These are phyloP conservation scores for Blastobotrys terrestris DNA, from an alignment of 805 yeast genomes.

Conservation along the genomic window DNA sequence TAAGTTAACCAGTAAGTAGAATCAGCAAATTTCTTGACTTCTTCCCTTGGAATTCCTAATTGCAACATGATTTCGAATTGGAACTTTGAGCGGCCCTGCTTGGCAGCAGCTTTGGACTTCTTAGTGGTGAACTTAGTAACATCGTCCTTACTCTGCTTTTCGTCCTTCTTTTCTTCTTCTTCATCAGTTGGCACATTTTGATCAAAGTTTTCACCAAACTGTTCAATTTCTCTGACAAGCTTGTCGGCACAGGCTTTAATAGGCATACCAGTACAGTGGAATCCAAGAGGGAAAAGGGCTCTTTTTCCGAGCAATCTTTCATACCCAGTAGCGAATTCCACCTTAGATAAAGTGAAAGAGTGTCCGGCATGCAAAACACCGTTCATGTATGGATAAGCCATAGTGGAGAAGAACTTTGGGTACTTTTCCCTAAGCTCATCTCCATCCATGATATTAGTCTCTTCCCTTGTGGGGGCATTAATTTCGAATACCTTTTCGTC, in stretches of 20 bases:
- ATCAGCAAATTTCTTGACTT: constrained; percentile 83
- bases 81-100: constrained; percentile 87
- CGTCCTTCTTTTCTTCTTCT: constrained; percentile 25
- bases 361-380: constrained; percentile 99
- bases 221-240: constrained; percentile 83
- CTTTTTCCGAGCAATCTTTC: constrained; percentile 92
- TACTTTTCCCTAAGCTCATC: constrained; percentile 70
- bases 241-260: constrained; percentile 93
- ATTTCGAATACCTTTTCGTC: constrained; percentile 81
- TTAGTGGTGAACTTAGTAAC: constrained; percentile 87
- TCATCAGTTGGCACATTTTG: constrained; percentile 48
- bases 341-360: constrained; percentile 89
- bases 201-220: constrained; percentile 75
- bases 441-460: constrained; percentile 47
- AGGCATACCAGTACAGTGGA: constrained; percentile 99
- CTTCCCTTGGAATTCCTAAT: constrained; percentile 79
- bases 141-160: constrained; percentile 48
- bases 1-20: constrained; percentile 83
- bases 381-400: constrained; percentile 99
- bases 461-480: constrained; percentile 77
- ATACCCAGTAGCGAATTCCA: constrained; percentile 85
- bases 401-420: constrained; percentile 85
- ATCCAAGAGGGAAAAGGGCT: constrained; percentile 92
- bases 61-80: constrained; percentile 97
- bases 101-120: constrained; percentile 90